These are phyloP conservation scores for Dimocarpus longan DNA, from an alignment of 345 rosid genomes.

Conservation along the genomic window DNA sequence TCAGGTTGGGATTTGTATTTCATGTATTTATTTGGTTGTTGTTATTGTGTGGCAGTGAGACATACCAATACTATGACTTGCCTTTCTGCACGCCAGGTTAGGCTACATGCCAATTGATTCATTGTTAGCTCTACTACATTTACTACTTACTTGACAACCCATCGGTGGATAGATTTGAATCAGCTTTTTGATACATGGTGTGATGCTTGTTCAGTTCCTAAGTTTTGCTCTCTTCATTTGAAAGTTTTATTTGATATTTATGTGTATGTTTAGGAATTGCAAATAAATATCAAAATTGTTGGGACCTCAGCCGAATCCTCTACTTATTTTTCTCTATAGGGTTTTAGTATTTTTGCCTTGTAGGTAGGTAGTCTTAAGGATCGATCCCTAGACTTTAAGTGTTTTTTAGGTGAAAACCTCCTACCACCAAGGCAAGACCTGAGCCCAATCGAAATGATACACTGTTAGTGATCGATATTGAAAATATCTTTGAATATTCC, in stretches of 20 bases:
- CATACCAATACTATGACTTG: slow-evolving; percentile 71
- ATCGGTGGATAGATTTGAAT: background rate
- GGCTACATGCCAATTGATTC: slow-evolving; percentile 13
- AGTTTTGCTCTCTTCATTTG: background rate
- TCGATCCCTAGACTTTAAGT: too few relatives aligned
- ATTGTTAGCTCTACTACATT: background rate
- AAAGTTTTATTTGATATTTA: background rate
- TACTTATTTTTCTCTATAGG: too few relatives aligned
- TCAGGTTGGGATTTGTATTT: too few relatives aligned
- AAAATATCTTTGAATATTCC: too few relatives aligned
- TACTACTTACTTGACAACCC: background rate
- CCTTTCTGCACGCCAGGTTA: slow-evolving; percentile 90
- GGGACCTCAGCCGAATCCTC: too few relatives aligned
- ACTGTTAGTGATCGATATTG: too few relatives aligned
- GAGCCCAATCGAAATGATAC: too few relatives aligned
- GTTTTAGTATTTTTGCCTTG: too few relatives aligned
- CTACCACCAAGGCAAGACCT: too few relatives aligned
- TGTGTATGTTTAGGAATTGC: background rate
- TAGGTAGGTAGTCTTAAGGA: too few relatives aligned
- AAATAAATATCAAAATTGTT: too few relatives aligned
- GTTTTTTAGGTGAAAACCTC: too few relatives aligned
- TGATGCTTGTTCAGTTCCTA: background rate
- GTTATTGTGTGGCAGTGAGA: slow-evolving; percentile 63
- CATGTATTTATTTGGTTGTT: background rate
- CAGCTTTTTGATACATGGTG: background rate